Evolutionary conservation across 306 rosid genomes (phyloP).

Genomic region (Gillenia trifoliata): DNA sequence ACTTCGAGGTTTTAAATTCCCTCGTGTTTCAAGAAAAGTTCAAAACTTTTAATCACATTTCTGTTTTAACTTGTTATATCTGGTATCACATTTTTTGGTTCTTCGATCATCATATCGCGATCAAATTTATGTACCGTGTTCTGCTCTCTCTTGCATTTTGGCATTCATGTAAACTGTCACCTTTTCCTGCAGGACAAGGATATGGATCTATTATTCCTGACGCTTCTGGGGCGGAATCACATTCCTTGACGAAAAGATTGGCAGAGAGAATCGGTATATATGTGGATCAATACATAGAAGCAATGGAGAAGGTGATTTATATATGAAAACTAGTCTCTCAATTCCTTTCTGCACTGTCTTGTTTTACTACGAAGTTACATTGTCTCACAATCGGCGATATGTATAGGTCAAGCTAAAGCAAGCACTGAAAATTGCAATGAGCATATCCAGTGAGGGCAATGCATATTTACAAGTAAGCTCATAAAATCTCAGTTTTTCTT

Average conservation of each 20-base stretch:
- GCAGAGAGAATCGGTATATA: constrained; percentile 40
- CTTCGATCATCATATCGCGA: neutral
- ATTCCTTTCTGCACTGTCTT: constrained; percentile 1
- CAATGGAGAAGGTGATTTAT: constrained; percentile 64
- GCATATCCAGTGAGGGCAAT: constrained; percentile 67
- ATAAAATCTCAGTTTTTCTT: neutral
- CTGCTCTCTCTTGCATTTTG: neutral
- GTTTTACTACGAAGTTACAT: constrained; percentile 9
- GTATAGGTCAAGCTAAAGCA: constrained; percentile 71
- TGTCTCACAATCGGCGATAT: constrained; percentile 16
- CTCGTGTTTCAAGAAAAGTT: neutral
- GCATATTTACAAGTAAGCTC: constrained; percentile 60
- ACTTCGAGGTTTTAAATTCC: too few relatives aligned
- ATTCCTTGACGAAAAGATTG: constrained; percentile 42
- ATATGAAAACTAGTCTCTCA: neutral
- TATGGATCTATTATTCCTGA: constrained; percentile 55
- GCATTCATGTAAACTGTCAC: neutral
- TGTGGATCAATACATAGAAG: constrained; percentile 63
- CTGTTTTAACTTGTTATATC: too few relatives aligned
- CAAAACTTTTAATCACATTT: neutral
- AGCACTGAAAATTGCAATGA: constrained; percentile 65
- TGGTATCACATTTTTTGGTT: too few relatives aligned
- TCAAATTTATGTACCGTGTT: neutral
- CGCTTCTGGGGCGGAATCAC: constrained; percentile 39
- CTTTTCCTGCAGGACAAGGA: constrained; percentile 47